Evolutionary conservation across 2,329 filamentous ascomycete genomes (phyloP), one percentile per base, ranked within the genome.

Genomic region (Trematosphaeria pertusa): DNA sequence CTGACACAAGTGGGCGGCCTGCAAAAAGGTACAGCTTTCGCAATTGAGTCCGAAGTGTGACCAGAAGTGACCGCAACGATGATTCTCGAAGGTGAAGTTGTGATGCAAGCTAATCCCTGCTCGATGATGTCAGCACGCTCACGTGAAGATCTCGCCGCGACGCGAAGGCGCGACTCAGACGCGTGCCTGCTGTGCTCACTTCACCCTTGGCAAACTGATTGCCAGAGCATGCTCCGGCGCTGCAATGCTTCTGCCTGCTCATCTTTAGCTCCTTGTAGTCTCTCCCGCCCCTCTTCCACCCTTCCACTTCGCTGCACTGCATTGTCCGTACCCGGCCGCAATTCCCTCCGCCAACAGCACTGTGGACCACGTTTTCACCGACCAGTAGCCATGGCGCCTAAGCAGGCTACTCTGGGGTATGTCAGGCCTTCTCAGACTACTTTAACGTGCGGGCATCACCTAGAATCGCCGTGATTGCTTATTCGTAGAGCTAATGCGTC

Each of bases 361-460:
- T 48, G 39, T 43, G 49, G 50, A 43, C 40, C 40, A 36, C 17
- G 50, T 31, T 39, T 41, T 30, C 39, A 45, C 37, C 48, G 35
- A 47, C 33, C 50, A n/a, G 50, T 50, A 59, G 53, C 39, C 32
- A 79, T 79, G 77, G 59, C 76, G 38, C 75, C 76, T 15, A 91
- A 89, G 70, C 91, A 96, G 76, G 85, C 88, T 64, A 96, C 89
- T 51, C 76, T 96, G 72, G 89, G 89, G 91, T 96, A 94, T 76
- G 91, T 93, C 54, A 87, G 84, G 74, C 76, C 85, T 63, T 80
- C 81, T 56, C 89, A 93, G 78, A 84, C 81, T 67, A 90, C 86
- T 61, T 76, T 93, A 72, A 83, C 86, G 88, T 91, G 84, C 73
- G 78, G 72, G 50, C 43, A 54, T 30, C 50, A 19, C 30, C n/a